A percentile compares a stretch with the other conserved stretches of the same genome.
Evolutionary conservation across 257 asterid species (phyloP).

Genomic region (Echites panduratus): DNA sequence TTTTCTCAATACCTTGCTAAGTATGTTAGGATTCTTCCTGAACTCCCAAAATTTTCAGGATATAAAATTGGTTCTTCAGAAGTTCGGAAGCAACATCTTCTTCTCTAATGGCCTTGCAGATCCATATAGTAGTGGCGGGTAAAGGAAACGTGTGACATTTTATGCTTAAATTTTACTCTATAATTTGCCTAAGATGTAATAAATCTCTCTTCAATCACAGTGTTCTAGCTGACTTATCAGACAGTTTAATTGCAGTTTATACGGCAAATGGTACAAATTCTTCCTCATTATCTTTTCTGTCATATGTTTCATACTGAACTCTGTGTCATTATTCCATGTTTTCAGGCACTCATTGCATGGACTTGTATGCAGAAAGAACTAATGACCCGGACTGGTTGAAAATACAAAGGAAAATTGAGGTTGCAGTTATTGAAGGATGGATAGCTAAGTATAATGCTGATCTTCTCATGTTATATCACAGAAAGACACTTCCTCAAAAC

Average conservation of each 20-base stretch:
- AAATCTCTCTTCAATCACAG: constrained; percentile 14
- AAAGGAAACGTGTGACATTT: not conserved
- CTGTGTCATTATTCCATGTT: not conserved
- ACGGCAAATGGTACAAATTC: constrained; percentile 39
- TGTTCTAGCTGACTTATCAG: constrained; percentile 41
- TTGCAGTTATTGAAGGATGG: constrained; percentile 28
- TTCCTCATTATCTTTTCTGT: not conserved
- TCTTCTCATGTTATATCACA: constrained; percentile 10
- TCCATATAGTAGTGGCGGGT: constrained; percentile 48
- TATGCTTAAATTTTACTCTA: not conserved
- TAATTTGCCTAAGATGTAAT: not conserved
- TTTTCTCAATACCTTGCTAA: not conserved
- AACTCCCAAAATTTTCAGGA: constrained; percentile 27
- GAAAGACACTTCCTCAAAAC: not conserved
- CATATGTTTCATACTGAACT: not conserved
- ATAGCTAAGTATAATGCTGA: constrained; percentile 25
- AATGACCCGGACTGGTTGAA: constrained; percentile 57
- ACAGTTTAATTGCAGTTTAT: constrained; percentile 39
- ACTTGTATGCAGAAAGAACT: constrained; percentile 24
- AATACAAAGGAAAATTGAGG: constrained; percentile 42
- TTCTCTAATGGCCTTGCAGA: constrained; percentile 47
- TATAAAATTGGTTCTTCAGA: constrained; percentile 32
- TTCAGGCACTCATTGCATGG: constrained; percentile 67
- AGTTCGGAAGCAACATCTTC: constrained; percentile 40
- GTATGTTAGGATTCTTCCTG: not conserved